Percentiles rank a stretch among this genome's conserved stretches.
These are phyloP conservation scores for Scutellaria baicalensis DNA, from an alignment of 257 asterid species.

Conservation along the genomic window DNA sequence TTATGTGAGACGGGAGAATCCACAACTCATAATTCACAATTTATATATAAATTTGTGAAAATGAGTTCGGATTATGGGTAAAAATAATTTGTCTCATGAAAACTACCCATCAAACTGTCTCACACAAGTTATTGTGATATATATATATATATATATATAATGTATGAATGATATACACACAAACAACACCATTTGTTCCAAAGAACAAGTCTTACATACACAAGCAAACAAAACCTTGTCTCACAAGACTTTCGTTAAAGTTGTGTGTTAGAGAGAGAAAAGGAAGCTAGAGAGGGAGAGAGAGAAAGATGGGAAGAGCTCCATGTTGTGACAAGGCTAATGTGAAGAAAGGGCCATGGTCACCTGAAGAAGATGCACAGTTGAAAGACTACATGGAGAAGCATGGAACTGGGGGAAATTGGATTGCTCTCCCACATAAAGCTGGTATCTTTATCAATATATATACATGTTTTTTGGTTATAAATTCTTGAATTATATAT, in stretches of 20 bases:
- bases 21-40: too few species aligned
- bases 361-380: conserved; percentile 84
- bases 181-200: background rate
- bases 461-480: background rate
- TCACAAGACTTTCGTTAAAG: background rate
- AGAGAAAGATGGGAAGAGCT: conserved; percentile 66
- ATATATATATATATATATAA: background rate
- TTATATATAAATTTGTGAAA: too few species aligned
- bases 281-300: background rate
- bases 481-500: background rate
- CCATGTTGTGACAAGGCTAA: conserved; percentile 82
- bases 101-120: too few species aligned
- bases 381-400: conserved; percentile 61
- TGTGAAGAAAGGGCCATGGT: conserved; percentile 86
- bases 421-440: conserved; percentile 86
- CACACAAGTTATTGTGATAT: too few species aligned
- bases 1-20: too few species aligned
- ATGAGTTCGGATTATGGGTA: too few species aligned
- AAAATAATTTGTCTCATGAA: too few species aligned
- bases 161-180: too few species aligned
- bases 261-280: background rate
- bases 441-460: conserved; percentile 33
- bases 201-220: conserved; percentile 24
- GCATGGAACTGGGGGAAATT: conserved; percentile 71
- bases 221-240: conserved; percentile 14